Evolutionary conservation across 306 rosid species (phyloP), one percentile per base, ranked within the genome.

Genomic region (Myrica gale): DNA sequence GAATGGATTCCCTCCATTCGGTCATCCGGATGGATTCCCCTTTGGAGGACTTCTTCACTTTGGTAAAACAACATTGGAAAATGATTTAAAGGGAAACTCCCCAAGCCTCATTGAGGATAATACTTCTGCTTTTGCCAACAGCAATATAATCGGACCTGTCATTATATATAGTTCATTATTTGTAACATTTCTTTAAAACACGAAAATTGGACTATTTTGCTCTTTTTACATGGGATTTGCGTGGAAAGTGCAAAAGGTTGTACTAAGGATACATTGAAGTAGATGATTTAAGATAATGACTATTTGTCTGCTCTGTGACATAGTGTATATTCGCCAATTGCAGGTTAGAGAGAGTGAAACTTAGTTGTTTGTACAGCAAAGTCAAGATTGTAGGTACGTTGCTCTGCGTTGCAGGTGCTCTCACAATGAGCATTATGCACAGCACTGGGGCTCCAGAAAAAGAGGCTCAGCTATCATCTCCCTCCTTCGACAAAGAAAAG

Each of bases 321-420:
- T 65, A 65, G 69, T 41, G 15, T 37, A 13, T 10, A 65, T 39
- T 7, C 13, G 13, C 16, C 6, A 37, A 66, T 21, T 43, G 82
- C 95, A 95, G 99, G 87, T 77, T 90, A 78, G 99, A 92, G 95
- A 90, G 60, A 73, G 83, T 95, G 5, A 81, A 85, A 68, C 56
- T 89, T 23, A 79, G 85, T 71, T 89, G 93, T 71, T 16, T 50
- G 6, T 82, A 89, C 81, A 88, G 99, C 78, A 82, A 79, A 78
- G 73, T 95, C 52, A 95, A 95, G 87, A 89, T 92, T 65, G 9
- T 90, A 69, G 99, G 97, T 26, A 89, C 99, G 53, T 23, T 87
- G 78, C 75, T 95, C 10, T 92, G 96, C 37, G 97, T 95, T 1
- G 61, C 86, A 44, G 97, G 97, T 9, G 97, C 97, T 62, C 48